Conservation (phyloP, 176 grass and related monocot species). For the Musa schizocarpa region DNA sequence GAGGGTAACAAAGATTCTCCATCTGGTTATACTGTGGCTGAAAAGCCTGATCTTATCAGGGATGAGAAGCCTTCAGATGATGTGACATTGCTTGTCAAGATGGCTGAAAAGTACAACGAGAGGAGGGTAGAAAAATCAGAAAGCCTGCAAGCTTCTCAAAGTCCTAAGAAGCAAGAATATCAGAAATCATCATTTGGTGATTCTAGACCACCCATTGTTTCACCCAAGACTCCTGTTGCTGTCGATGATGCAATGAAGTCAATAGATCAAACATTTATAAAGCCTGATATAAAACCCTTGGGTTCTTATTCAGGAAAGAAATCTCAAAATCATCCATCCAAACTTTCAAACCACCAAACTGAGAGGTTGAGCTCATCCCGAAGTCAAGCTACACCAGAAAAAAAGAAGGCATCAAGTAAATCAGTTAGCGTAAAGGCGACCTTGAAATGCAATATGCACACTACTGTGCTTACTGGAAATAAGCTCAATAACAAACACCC, state of each 20-base stretch:
- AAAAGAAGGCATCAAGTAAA: constrained; percentile 35
- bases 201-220: constrained; percentile 29
- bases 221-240: constrained; percentile 23
- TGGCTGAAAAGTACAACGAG: constrained; percentile 27
- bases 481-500: constrained; percentile 30
- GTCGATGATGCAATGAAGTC: constrained; percentile 28
- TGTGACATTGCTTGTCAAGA: constrained; percentile 39
- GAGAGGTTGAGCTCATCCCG: constrained; percentile 38
- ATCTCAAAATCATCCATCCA: constrained; percentile 46
- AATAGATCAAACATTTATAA: constrained; percentile 39
- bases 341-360: constrained; percentile 30
- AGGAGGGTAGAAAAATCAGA: constrained; percentile 29
- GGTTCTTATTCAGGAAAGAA: constrained; percentile 52
- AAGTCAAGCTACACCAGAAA: constrained; percentile 32
- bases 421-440: constrained; percentile 50
- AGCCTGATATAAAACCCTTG: constrained; percentile 28
- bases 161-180: constrained; percentile 3
- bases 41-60: constrained; percentile 34
- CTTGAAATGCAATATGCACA: constrained; percentile 35
- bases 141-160: background rate
- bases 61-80: constrained; percentile 43
- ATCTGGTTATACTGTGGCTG: constrained; percentile 28
- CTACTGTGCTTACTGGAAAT: constrained; percentile 28
- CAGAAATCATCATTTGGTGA: constrained; percentile 10
- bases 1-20: constrained; percentile 29